Base-by-base conservation (phyloP, 1,284 basidiomycete species). In the Prillingera fragicola region DNA sequence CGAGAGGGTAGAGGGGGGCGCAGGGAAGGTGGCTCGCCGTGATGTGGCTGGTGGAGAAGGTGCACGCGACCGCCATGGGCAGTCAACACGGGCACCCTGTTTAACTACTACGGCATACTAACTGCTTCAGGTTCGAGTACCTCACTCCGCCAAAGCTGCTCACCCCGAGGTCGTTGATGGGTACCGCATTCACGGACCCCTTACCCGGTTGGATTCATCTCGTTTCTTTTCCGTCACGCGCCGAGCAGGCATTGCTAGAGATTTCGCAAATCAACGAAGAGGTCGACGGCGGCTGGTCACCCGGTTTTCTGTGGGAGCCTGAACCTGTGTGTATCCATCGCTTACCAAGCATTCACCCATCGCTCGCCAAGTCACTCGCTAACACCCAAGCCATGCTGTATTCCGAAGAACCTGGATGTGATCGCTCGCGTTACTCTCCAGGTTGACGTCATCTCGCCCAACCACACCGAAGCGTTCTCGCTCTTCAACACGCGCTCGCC, bases 401-500 rank as follows among this genome's bases (percentile, higher is more conserved):
- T 47, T 1, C 59, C 59, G 4, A 54, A 56, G 29, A 45, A 54
- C 37, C 35, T 62, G 7, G 49, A 59, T 14, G 38, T 47, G 7
- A 41, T 65, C 7, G 33, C 31, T 18, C 13, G 17, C 6, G 19
- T 69, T 9, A 43, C 51, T 1, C 41, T 34, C 4, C 37, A 54
- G 7, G 52, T 60, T n/a, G 61, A 65, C 50, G 45, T 64, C 36
- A 47, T 66, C 33, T 58, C 59, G 65, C 68, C 69, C 8, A 70
- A 71, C 38, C 68, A 71, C 47, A 56, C 60, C 18, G 69, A 71
- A 47, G 60, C 61, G 1, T 43, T 65, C 22, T 35, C 50, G 3
- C 54, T 71, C 17, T 56, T 63, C 31, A 48, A 40, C 32, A 41
- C 49, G 28, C 9, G 43, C n/a, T 37, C 36, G 21, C 46, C 40